Base-by-base conservation (phyloP, 163 green algal genomes). In the Trebouxiophyceae sp. region DNA sequence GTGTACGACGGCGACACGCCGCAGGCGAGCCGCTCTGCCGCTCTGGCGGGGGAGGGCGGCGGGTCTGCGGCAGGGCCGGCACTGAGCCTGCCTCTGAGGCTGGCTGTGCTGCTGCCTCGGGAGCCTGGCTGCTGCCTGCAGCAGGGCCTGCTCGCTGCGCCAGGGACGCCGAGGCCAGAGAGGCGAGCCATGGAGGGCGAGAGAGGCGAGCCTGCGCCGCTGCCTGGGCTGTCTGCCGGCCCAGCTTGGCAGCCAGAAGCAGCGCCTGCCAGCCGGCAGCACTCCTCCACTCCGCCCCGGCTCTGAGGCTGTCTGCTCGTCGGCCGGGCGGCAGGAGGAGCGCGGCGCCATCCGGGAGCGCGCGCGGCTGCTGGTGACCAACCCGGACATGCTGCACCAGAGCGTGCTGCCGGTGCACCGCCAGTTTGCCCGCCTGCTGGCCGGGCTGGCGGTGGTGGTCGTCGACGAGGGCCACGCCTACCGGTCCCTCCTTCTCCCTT, bases 311-410 rank as follows among this genome's bases (percentile, higher is more conserved):
- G 54, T 60, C 7, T 29, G 12, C 24, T 32, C 54, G 5, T 44
- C 7, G 5, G 19, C n/a, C 8, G 31, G 32, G 4, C 32, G 69
- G 23, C 54, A 79, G 60, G 69, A 27, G 24, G 74, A 82, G 2
- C 70, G 86, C 1, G 60, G 50, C 12, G 74, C 55, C 4, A 68
- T 95, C 3, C 73, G 85, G 0, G 67, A 68, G 2, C 60, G 81
- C 2, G 87, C 80, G 0, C 81, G 84, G 59, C 62, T 97, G 67
- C 70, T 98, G 19, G 82, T 98, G 62, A 96, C 92, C 69, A 98
- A 98, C 77, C 93, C 93, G 0, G 93, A 98, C 86, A 99, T 98
- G 92, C 83, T 98, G 54, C 93, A 99, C 81, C 63, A 77, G 50
- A 85, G 77, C 45, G 75, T 97, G 19, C 83, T 97, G 67, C 91